Evolutionary conservation across 2,329 filamentous ascomycete species (phyloP).

Genomic region (Alternaria gaisen): DNA sequence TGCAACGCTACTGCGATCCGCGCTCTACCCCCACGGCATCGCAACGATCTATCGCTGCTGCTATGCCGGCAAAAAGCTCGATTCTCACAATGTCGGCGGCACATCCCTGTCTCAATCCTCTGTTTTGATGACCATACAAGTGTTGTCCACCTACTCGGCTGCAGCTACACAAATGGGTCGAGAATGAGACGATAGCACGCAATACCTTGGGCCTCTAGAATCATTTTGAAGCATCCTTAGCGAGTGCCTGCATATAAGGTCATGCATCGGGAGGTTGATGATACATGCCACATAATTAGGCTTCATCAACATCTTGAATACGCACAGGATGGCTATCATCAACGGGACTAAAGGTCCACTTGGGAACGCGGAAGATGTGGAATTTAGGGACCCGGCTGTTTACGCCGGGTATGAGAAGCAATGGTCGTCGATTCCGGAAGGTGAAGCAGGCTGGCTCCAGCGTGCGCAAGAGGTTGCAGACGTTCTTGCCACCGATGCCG

Average conservation of each 20-base stretch:
- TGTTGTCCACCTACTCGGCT: not conserved
- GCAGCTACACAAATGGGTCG: not conserved
- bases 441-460: conserved; percentile 56
- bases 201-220: not conserved
- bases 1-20: not conserved
- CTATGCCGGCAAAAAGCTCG: not conserved
- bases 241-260: conserved; percentile 1
- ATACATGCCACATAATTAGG: not conserved
- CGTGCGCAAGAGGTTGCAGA: conserved; percentile 60
- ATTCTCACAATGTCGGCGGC: not conserved
- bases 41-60: not conserved
- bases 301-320: not conserved
- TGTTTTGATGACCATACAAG: not conserved
- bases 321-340: conserved; percentile 14
- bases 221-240: not conserved
- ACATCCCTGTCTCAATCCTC: conserved; percentile 3
- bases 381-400: conserved; percentile 48
- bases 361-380: conserved; percentile 24
- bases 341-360: conserved; percentile 17
- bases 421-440: conserved; percentile 52
- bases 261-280: not conserved
- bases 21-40: not conserved
- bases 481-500: conserved; percentile 61
- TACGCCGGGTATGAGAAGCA: conserved; percentile 54
- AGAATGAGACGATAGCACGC: conserved; percentile 11